phyloP scores from a whole-genome alignment of 352 stramenopile species.

The Plasmopara viticola region DNA sequence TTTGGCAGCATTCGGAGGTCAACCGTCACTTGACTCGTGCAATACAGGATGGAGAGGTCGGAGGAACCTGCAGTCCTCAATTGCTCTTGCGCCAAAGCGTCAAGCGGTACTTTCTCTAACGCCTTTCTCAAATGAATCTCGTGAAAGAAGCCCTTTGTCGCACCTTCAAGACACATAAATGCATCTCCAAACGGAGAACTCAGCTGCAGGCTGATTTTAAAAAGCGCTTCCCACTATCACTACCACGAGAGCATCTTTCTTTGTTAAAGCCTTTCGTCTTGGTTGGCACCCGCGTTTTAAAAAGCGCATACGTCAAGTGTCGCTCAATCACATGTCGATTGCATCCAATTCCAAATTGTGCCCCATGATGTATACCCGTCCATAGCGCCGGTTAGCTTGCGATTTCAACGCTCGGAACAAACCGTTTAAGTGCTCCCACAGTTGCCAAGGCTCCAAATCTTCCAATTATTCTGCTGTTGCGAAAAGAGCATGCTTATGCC shows the following conservation, averaged over 20 bases:
- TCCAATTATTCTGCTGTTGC: too few species aligned
- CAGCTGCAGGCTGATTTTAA: too few species aligned
- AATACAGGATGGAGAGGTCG: constrained; percentile 2
- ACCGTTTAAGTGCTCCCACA: too few species aligned
- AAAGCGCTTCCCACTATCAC: background rate
- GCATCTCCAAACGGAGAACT: background rate
- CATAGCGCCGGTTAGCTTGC: too few species aligned
- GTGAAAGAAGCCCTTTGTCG: constrained; percentile 1
- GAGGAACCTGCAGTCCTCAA: background rate
- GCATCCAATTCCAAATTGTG: constrained; percentile 9
- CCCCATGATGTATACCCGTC: constrained; percentile 14
- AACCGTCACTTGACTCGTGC: constrained; percentile 9
- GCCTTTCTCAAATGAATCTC: background rate
- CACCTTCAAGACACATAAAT: background rate
- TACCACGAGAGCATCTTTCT: constrained; percentile 3
- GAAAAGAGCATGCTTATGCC: too few species aligned
- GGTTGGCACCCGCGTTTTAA: constrained; percentile 5
- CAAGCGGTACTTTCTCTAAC: too few species aligned
- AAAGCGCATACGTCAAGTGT: constrained; percentile 4
- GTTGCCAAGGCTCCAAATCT: too few species aligned
- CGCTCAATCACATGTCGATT: constrained; percentile 7
- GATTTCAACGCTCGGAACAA: too few species aligned
- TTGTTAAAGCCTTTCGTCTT: constrained; percentile 5
- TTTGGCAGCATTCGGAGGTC: constrained; percentile 10
- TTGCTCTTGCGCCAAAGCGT: background rate